Base-by-base conservation (phyloP, 2,329 filamentous ascomycete species). In the Verticillium tricorpus region DNA sequence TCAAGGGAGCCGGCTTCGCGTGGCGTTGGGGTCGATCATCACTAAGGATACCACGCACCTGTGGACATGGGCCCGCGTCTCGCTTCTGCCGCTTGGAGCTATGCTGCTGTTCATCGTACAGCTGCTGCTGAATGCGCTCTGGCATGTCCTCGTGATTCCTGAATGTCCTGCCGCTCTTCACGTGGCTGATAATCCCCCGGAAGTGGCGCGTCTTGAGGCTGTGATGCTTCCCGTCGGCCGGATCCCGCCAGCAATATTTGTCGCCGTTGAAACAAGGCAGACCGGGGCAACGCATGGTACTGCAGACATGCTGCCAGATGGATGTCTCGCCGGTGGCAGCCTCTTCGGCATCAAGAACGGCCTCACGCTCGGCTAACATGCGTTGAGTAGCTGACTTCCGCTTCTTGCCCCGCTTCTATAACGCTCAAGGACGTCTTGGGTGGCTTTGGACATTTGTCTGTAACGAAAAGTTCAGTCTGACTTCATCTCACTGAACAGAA, bases 371-470 rank as follows among this genome's bases (percentile, higher is more conserved):
- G 25, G 25, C 25, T 25, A 25, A 25, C 25, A 25, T 25, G 25
- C 25, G 25, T 25, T 25, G 25, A 25, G 25, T 25, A 25, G 25
- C 25, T 25, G 25, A 25, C 25, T 25, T 25, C 25, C 25, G 25
- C 25, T 25, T 25, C 25, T 25, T 25, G 25, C 25, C 25, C 25
- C 25, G 25, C 25, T 25, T 25, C 71, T 72, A 64, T 74, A 76
- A 28, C 75, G 69, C 63, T 73, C 66, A 57, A 77, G 66, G 39
- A 73, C 72, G 61, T 70, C 25, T 3, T 70, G 64, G 50, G 70
- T 70, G 55, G 73, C 60, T 64, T 70, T 75, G 37, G 72, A 69
- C 22, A 66, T 67, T 62, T 71, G 69, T 67, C 73, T 76, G 55
- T 61, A 62, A 57, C 17, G 31, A 32, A 25, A 39, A 7, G 19